Evolutionary conservation across 2,329 filamentous ascomycete species (phyloP), one percentile per base, ranked within the genome.

Genomic region (Ceratocystis eucalypticola): DNA sequence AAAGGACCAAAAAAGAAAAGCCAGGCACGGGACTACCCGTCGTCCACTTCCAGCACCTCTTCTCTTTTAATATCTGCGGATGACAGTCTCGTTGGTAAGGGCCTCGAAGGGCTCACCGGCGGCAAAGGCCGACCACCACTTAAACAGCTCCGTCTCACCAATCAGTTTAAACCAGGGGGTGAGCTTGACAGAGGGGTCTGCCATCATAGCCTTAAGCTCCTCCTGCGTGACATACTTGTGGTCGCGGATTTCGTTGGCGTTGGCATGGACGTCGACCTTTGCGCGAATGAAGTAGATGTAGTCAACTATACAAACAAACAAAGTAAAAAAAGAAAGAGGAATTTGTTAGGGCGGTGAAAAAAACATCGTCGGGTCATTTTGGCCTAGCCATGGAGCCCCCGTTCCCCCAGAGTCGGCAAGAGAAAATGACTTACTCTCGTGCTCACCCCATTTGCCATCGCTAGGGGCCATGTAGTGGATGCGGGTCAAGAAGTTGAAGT

Each of bases 161-260:
- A 99, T 97, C 71, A 99, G 86, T 82, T 96, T 96, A 81, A 99
- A 99, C 94, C 94, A 99, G 1, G 94, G 94, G 0, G 94, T 99
- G 76, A 97, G 97, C 72, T 87, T 88, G 71, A 96, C 81, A 65
- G 78, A 81, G 2, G 88, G 84, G 73, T 96, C 88, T 72, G 86
- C 79, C 76, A 99, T 96, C 82, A 93, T 89, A 71, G 82, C 75
- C 81, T 91, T 94, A 70, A 99, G 81, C 72, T 91, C 86, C 28
- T 91, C 87, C 50, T 89, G 82, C 25, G 86, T 86, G 68, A 96
- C 92, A 72, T 95, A 99, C 75, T 86, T 82, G 25, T 88, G 89
- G 70, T 88, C 93, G 73, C 86, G 85, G 61, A 91, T 92, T 78
- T 99, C 94, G 77, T 99, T 99, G 70, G 82, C 80, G 78, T 92